phyloP scores from a whole-genome alignment of 2,329 filamentous ascomycete genomes.

The Cladosporium velox region DNA sequence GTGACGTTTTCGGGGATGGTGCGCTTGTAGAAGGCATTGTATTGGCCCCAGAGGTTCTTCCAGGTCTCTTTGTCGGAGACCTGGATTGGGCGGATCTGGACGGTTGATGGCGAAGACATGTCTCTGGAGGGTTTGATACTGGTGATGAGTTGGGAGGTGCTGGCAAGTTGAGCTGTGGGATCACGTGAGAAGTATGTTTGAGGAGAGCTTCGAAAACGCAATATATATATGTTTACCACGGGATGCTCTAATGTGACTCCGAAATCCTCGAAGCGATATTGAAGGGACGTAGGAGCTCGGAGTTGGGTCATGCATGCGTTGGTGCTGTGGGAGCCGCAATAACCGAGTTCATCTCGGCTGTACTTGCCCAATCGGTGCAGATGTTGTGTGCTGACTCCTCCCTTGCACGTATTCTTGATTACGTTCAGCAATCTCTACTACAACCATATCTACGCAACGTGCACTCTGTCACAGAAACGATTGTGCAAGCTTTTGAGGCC shows the following conservation, averaged over 20 bases:
- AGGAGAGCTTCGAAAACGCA: background rate
- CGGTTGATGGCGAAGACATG: conserved; percentile 4
- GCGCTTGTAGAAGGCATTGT: conserved; percentile 23
- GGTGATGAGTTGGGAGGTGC: background rate
- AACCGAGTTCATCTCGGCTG: background rate
- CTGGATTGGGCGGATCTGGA: conserved; percentile 16
- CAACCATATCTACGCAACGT: background rate
- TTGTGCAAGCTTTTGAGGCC: background rate
- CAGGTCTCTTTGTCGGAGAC: conserved; percentile 14
- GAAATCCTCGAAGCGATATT: background rate
- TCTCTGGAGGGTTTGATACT: background rate
- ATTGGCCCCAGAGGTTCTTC: conserved; percentile 20
- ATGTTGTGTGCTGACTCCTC: background rate
- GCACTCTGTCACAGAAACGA: background rate
- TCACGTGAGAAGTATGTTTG: background rate
- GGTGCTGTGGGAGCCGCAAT: background rate
- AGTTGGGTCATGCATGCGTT: background rate
- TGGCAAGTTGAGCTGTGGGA: background rate
- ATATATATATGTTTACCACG: background rate
- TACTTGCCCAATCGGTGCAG: background rate
- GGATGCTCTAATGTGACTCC: background rate
- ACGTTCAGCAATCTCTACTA: background rate
- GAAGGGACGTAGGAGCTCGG: background rate
- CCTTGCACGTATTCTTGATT: background rate
- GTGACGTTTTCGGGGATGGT: conserved; percentile 19